A percentile compares a stretch with the other conserved stretches of the same genome.
Evolutionary conservation across 1,284 basidiomycete species (phyloP).

Genomic region (Omphalotus olearius): DNA sequence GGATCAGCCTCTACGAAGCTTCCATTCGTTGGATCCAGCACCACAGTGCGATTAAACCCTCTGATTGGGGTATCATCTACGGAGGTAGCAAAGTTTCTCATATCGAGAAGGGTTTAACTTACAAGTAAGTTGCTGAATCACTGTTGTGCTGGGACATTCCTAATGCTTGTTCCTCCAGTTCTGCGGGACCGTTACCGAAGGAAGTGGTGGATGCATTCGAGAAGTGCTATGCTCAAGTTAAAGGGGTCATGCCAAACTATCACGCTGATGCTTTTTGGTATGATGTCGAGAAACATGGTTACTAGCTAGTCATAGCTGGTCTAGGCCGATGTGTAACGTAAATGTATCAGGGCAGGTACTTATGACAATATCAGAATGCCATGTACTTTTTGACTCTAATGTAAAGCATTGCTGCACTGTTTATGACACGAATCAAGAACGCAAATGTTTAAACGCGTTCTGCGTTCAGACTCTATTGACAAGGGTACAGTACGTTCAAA

Average conservation of each 20-base stretch:
- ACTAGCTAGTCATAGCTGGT: too few relatives aligned
- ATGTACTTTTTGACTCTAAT: too few relatives aligned
- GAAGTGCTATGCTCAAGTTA: slow-evolving; percentile 19
- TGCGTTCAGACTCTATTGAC: too few relatives aligned
- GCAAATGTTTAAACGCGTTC: too few relatives aligned
- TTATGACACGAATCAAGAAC: too few relatives aligned
- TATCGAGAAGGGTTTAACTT: slow-evolving; percentile 18
- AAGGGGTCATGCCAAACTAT: slow-evolving; percentile 2
- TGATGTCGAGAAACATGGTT: neutral
- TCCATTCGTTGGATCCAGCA: slow-evolving; percentile 30
- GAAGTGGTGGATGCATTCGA: slow-evolving; percentile 21
- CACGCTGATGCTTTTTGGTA: slow-evolving; percentile 1
- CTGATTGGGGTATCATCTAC: slow-evolving; percentile 21
- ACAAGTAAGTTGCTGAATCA: slow-evolving; percentile 5
- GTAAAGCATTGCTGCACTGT: too few relatives aligned
- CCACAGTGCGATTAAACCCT: slow-evolving; percentile 24
- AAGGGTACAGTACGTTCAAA: too few relatives aligned
- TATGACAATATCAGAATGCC: too few relatives aligned
- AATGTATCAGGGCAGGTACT: too few relatives aligned
- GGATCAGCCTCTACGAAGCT: slow-evolving; percentile 6
- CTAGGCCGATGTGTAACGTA: too few relatives aligned
- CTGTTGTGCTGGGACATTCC: too few relatives aligned
- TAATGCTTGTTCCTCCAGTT: slow-evolving; percentile 12
- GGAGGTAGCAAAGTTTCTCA: slow-evolving; percentile 24
- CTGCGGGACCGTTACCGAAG: slow-evolving; percentile 24